Conservation (phyloP, 768 basidiomycete species). For the Kwoniella sp. region DNA sequence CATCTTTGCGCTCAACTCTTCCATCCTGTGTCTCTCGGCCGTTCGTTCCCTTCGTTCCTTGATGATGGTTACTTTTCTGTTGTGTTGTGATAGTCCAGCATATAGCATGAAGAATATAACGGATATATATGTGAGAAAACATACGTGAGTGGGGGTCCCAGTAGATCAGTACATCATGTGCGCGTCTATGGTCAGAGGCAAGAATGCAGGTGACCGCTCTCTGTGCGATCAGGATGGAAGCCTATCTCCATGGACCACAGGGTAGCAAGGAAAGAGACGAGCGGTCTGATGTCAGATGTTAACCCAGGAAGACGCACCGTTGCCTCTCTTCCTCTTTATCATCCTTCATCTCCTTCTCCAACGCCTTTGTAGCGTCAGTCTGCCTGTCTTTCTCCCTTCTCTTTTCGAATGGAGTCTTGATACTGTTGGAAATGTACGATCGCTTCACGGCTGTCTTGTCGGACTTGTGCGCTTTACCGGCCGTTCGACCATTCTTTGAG, state of each 20-base stretch:
- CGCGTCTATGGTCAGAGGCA: too few relatives aligned
- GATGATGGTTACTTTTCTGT: constrained; percentile 42
- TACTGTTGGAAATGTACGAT: constrained; percentile 39
- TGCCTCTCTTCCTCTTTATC: constrained; percentile 45
- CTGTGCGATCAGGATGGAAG: too few relatives aligned
- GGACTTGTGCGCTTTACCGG: constrained; percentile 45
- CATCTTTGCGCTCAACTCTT: constrained; percentile 53
- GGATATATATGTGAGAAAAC: background rate
- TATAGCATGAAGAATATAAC: background rate
- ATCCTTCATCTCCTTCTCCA: constrained; percentile 53
- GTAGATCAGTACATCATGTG: too few relatives aligned
- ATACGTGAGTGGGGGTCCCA: background rate
- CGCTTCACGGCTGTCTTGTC: constrained; percentile 39
- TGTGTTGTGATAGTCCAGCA: too few relatives aligned
- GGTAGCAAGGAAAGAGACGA: background rate
- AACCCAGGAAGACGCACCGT: constrained; percentile 32
- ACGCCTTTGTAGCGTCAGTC: constrained; percentile 41
- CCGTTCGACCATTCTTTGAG: constrained; percentile 35
- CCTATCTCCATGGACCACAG: background rate
- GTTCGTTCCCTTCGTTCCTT: constrained; percentile 48
- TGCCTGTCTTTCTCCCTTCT: constrained; percentile 40
- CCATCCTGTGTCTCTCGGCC: constrained; percentile 50
- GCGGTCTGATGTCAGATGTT: too few relatives aligned
- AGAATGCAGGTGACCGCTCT: too few relatives aligned
- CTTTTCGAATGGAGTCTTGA: constrained; percentile 47